phyloP scores from a whole-genome alignment of 352 stramenopile species.

The Blastocystis hominis region DNA sequence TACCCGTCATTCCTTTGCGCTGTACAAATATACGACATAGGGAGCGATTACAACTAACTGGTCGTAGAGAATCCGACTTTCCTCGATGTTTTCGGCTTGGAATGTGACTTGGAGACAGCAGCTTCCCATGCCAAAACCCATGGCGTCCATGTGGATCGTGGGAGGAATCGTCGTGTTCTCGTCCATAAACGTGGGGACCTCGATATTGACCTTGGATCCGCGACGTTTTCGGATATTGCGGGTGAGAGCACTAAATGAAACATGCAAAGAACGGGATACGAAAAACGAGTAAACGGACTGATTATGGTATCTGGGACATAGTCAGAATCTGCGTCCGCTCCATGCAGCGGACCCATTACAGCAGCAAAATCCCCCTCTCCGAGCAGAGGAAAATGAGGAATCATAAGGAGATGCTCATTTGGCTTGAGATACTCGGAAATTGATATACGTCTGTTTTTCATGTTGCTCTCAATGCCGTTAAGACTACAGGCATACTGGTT shows the following conservation, averaged over 20 bases:
- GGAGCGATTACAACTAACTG: slow-evolving; percentile 93
- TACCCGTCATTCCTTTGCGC: background rate
- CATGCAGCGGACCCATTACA: slow-evolving; percentile 62
- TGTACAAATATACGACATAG: slow-evolving; percentile 72
- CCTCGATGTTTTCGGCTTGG: slow-evolving; percentile 86
- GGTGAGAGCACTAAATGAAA: slow-evolving; percentile 76
- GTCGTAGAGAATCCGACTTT: slow-evolving; percentile 97
- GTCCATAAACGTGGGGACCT: slow-evolving; percentile 75
- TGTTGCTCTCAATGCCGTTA: slow-evolving; percentile 89
- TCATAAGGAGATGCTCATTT: slow-evolving; percentile 88
- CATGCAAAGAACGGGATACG: background rate
- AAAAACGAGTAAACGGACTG: slow-evolving; percentile 95
- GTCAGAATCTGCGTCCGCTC: slow-evolving; percentile 78
- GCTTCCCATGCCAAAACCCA: slow-evolving; percentile 99
- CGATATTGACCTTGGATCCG: slow-evolving; percentile 77
- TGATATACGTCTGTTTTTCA: slow-evolving; percentile 84
- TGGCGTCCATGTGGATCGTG: slow-evolving; percentile 94
- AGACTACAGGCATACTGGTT: slow-evolving; percentile 84
- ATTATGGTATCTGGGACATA: slow-evolving; percentile 94
- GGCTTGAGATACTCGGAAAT: slow-evolving; percentile 81
- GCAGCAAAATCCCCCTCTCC: slow-evolving; percentile 79
- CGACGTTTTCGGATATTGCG: slow-evolving; percentile 91
- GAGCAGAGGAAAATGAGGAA: slow-evolving; percentile 89
- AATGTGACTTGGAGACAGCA: slow-evolving; percentile 89
- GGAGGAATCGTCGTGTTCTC: slow-evolving; percentile 64